These are phyloP conservation scores for Solanum lycopersicoides DNA, from an alignment of 257 asterid genomes.

Conservation along the genomic window DNA sequence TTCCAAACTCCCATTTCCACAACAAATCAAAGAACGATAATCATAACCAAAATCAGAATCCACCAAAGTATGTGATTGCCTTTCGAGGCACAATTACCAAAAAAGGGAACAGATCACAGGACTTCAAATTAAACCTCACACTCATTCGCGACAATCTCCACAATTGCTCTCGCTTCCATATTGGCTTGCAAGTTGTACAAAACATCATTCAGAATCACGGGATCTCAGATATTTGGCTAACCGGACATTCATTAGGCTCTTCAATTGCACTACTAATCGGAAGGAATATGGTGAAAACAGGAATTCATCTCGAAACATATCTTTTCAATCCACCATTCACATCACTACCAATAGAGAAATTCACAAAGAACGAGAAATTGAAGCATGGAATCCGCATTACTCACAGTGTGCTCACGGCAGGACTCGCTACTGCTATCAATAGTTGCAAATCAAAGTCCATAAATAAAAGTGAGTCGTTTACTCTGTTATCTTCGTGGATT, in stretches of 20 bases:
- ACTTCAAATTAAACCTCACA: constrained; percentile 47
- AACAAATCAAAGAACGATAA: background rate
- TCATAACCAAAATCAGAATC: constrained; percentile 6
- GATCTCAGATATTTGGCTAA: constrained; percentile 38
- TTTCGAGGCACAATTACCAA: constrained; percentile 56
- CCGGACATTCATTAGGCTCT: constrained; percentile 73
- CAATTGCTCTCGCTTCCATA: constrained; percentile 32
- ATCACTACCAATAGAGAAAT: constrained; percentile 45
- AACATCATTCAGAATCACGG: constrained; percentile 10
- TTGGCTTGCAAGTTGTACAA: constrained; percentile 16
- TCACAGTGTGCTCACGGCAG: constrained; percentile 41
- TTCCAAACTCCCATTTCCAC: constrained; percentile 4
- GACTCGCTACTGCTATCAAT: constrained; percentile 40
- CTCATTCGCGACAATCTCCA: constrained; percentile 34
- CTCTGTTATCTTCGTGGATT: constrained; percentile 42
- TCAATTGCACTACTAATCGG: constrained; percentile 57
- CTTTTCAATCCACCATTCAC: constrained; percentile 69
- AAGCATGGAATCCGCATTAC: constrained; percentile 46
- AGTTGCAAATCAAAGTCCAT: background rate
- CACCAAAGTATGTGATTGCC: constrained; percentile 44
- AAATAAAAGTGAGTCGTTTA: constrained; percentile 16
- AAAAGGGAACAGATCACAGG: constrained; percentile 33
- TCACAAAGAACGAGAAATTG: constrained; percentile 31
- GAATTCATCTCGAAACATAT: constrained; percentile 41
- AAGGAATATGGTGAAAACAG: constrained; percentile 28